Conservation (phyloP, 306 rosid species). For the Vigna angularis region DNA sequence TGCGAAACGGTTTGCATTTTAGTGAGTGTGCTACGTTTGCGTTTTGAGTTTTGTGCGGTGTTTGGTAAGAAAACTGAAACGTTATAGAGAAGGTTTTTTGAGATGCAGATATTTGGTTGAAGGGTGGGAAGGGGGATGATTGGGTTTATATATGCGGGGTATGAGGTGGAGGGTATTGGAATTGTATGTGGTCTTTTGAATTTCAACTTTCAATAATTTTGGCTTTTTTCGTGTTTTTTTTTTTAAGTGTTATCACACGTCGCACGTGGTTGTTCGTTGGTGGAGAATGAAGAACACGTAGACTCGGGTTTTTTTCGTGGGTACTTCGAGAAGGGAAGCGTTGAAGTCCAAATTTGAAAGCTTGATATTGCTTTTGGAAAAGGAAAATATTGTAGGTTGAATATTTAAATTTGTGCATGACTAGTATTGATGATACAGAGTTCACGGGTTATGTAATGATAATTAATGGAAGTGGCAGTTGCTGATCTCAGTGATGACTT, state of each 20-base stretch:
- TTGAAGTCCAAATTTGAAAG: neutral
- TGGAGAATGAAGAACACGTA: slow-evolving; percentile 28
- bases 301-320: slow-evolving; percentile 22
- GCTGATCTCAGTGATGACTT: slow-evolving; percentile 40
- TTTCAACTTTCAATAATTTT: slow-evolving; percentile 2
- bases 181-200: slow-evolving; percentile 33
- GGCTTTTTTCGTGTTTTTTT: neutral
- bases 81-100: slow-evolving; percentile 7
- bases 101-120: slow-evolving; percentile 2
- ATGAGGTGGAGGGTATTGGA: neutral
- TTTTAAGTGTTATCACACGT: slow-evolving; percentile 24
- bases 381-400: neutral
- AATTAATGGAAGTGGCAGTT: slow-evolving; percentile 3
- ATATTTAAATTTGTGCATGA: slow-evolving; percentile 6
- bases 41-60: neutral
- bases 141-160: slow-evolving; percentile 13
- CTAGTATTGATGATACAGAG: neutral
- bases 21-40: neutral
- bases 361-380: neutral
- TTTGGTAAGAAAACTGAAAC: neutral
- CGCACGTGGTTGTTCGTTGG: slow-evolving; percentile 29
- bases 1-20: slow-evolving; percentile 57
- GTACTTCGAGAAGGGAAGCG: slow-evolving; percentile 27
- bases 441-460: slow-evolving; percentile 28
- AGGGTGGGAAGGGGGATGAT: neutral